Evolutionary conservation across 164 flowering plant species (phyloP).

Genomic region (Dillenia suffruticosa): DNA sequence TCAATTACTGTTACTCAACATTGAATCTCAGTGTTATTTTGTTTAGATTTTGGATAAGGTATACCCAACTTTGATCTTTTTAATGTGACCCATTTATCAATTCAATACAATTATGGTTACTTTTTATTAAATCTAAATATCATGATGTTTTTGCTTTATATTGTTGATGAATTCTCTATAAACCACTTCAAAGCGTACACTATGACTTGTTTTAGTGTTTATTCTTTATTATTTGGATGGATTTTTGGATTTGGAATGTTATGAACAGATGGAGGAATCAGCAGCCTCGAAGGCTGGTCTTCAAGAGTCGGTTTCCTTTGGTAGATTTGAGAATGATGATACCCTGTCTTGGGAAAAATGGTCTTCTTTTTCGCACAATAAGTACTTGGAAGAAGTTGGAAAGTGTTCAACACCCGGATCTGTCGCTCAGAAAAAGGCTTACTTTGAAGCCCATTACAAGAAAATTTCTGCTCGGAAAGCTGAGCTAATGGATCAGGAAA

Average conservation of each 20-base stretch:
- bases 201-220: slow-evolving; percentile 8
- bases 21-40: neutral
- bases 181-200: slow-evolving; percentile 6
- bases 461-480: slow-evolving; percentile 70
- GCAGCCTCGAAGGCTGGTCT: slow-evolving; percentile 25
- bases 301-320: slow-evolving; percentile 70
- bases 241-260: slow-evolving; percentile 8
- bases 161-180: slow-evolving; percentile 9
- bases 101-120: slow-evolving; percentile 2
- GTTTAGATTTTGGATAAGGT: neutral
- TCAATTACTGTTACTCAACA: neutral
- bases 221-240: slow-evolving; percentile 8
- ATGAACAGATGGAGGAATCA: slow-evolving; percentile 43
- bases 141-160: neutral
- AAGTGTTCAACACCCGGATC: slow-evolving; percentile 90
- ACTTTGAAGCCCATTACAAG: slow-evolving; percentile 89
- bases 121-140: neutral
- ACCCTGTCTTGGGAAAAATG: slow-evolving; percentile 88
- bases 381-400: slow-evolving; percentile 90
- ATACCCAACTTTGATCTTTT: neutral
- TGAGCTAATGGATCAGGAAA: slow-evolving; percentile 52
- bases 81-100: slow-evolving; percentile 6
- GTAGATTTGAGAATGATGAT: slow-evolving; percentile 77
- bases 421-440: slow-evolving; percentile 82
- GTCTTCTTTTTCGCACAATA: slow-evolving; percentile 86